Conservation (phyloP, 768 basidiomycete genomes). For the Phallus indusiatus region DNA sequence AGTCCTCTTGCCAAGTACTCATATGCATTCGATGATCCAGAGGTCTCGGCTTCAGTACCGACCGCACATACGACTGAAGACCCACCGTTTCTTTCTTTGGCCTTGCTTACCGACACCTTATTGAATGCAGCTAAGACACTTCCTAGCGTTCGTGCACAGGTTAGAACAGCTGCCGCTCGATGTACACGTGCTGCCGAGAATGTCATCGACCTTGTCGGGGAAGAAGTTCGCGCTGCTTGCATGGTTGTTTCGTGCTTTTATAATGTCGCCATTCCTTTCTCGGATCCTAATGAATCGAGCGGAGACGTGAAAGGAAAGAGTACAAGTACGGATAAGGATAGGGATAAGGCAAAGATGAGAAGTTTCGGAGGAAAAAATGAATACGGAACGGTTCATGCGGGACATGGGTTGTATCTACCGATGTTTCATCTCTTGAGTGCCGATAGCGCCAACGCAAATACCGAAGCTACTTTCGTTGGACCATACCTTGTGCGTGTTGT, state of each 20-base stretch:
- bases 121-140: background rate
- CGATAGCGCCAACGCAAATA: background rate
- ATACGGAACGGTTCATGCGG: background rate
- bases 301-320: background rate
- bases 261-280: background rate
- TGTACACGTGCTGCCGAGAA: background rate
- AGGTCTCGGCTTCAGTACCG: background rate
- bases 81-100: background rate
- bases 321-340: background rate
- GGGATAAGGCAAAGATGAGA: background rate
- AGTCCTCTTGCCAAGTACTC: too few species aligned
- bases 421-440: background rate
- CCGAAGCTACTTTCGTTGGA: background rate
- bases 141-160: background rate
- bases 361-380: background rate
- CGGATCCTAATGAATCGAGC: background rate
- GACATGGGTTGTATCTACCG: background rate
- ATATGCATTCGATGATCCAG: too few species aligned
- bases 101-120: background rate
- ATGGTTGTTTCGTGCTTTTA: background rate
- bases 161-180: background rate
- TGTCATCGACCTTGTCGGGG: conserved; percentile 1
- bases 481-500: background rate
- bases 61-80: background rate
- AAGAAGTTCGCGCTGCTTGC: background rate